phyloP scores from a whole-genome alignment of 345 rosid genomes.

The Rhodomyrtus tomentosa region DNA sequence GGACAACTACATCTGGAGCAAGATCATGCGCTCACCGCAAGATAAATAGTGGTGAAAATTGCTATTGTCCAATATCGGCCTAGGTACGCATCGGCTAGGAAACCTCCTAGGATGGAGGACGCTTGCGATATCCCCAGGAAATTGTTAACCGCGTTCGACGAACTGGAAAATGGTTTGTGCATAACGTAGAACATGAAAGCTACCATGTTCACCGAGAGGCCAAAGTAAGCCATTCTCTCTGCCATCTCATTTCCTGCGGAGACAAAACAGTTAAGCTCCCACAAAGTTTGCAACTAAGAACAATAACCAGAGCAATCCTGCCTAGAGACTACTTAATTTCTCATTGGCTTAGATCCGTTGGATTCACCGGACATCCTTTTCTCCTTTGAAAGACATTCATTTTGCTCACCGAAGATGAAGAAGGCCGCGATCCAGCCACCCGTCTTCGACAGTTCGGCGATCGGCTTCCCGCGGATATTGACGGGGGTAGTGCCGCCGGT shows the following conservation, averaged over 20 bases:
- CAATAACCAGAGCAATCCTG: background rate
- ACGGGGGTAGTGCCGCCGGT: slow-evolving; percentile 84
- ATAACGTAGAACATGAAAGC: slow-evolving; percentile 82
- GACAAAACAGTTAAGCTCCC: background rate
- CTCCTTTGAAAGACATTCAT: background rate
- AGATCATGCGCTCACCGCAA: slow-evolving; percentile 45
- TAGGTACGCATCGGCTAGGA: slow-evolving; percentile 90
- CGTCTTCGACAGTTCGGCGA: slow-evolving; percentile 65
- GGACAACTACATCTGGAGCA: background rate
- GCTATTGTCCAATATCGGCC: slow-evolving; percentile 95
- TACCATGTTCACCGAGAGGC: slow-evolving; percentile 92
- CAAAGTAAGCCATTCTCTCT: slow-evolving; percentile 92
- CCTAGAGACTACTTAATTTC: background rate
- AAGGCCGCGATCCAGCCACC: slow-evolving; percentile 91
- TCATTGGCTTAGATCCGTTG: background rate
- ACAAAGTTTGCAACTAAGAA: background rate
- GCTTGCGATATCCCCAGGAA: slow-evolving; percentile 89
- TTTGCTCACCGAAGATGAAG: slow-evolving; percentile 67
- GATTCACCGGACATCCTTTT: background rate
- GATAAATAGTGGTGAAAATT: slow-evolving; percentile 81
- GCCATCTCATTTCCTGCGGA: slow-evolving; percentile 88
- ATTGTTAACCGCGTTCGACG: slow-evolving; percentile 83
- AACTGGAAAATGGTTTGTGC: slow-evolving; percentile 72
- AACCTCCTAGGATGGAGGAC: slow-evolving; percentile 87
- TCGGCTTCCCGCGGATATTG: slow-evolving; percentile 70